Percentiles rank a stretch among this genome's conserved stretches.
These are phyloP conservation scores for Linanthus parryae DNA, from an alignment of 148 eudicot genomes.

Conservation along the genomic window DNA sequence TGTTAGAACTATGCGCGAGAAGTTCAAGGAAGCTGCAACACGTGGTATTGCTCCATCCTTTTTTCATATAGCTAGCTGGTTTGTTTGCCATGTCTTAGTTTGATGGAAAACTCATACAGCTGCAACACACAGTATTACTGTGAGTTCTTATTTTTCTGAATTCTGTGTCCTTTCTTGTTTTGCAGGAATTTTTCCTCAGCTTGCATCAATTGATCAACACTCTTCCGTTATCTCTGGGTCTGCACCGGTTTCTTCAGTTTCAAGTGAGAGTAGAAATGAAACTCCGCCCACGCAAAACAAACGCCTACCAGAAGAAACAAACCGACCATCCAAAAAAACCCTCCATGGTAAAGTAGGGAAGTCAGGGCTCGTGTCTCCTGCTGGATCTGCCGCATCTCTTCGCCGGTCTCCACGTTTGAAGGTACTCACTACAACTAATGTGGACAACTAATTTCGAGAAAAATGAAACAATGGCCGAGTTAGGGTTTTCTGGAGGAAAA, in stretches of 20 bases:
- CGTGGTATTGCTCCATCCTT: conserved; percentile 37
- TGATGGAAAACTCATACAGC: no score
- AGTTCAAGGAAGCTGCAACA: conserved; percentile 62
- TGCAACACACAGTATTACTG: no score
- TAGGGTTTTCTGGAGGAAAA: no score
- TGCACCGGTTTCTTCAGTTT: conserved; percentile 68
- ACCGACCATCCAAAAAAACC: conserved; percentile 31
- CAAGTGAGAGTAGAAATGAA: conserved; percentile 46
- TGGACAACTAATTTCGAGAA: no score
- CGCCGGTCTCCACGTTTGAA: conserved; percentile 67
- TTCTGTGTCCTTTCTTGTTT: no score
- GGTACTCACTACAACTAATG: no score
- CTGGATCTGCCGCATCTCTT: conserved; percentile 38
- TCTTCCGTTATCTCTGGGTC: conserved; percentile 43
- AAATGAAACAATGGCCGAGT: no score
- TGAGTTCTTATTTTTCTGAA: no score
- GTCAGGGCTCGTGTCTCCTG: conserved; percentile 38
- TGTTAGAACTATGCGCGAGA: conserved; percentile 76
- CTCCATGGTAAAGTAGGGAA: conserved; percentile 22
- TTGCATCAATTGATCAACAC: conserved; percentile 37
- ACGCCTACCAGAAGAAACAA: conserved; percentile 31
- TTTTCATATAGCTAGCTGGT: conserved; percentile 9
- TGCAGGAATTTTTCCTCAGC: conserved; percentile 39
- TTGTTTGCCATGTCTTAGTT: conserved; percentile 1
- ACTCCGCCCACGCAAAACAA: conserved; percentile 23